A percentile compares a stretch with the other conserved stretches of the same genome.
Evolutionary conservation across 108 stramenopile genomes (phyloP).

Genomic region (Skeletonema marinoi): DNA sequence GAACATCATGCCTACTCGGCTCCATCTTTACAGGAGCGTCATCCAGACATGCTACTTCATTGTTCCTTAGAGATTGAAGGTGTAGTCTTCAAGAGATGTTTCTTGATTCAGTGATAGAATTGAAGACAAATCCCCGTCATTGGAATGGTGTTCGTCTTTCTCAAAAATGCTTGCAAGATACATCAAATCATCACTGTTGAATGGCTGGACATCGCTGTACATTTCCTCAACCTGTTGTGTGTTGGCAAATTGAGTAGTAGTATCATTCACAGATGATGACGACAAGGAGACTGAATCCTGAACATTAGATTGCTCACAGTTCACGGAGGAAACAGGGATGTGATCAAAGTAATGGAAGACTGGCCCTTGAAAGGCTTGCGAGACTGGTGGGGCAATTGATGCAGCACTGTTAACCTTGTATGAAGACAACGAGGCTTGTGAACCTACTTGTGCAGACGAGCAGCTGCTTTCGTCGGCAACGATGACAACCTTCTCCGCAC

Average conservation of each 20-base stretch:
- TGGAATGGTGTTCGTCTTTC: neutral
- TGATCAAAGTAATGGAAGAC: neutral
- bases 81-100: neutral
- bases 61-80: conserved; percentile 30
- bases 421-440: neutral
- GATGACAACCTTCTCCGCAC: neutral
- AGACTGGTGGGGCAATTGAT: neutral
- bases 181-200: conserved; percentile 1
- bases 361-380: neutral
- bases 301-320: neutral
- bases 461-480: neutral
- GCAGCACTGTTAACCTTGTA: neutral
- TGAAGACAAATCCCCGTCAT: neutral
- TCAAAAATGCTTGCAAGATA: conserved; percentile 5
- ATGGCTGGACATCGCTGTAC: neutral
- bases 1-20: neutral
- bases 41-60: neutral
- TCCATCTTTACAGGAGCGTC: neutral
- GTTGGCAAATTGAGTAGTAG: neutral
- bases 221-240: neutral
- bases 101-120: conserved; percentile 4
- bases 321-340: neutral
- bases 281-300: neutral
- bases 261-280: neutral
- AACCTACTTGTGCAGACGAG: neutral